A percentile compares a stretch with the other conserved stretches of the same genome.
Conservation (phyloP, 495 filamentous ascomycete species). For the Tuber aestivum region DNA sequence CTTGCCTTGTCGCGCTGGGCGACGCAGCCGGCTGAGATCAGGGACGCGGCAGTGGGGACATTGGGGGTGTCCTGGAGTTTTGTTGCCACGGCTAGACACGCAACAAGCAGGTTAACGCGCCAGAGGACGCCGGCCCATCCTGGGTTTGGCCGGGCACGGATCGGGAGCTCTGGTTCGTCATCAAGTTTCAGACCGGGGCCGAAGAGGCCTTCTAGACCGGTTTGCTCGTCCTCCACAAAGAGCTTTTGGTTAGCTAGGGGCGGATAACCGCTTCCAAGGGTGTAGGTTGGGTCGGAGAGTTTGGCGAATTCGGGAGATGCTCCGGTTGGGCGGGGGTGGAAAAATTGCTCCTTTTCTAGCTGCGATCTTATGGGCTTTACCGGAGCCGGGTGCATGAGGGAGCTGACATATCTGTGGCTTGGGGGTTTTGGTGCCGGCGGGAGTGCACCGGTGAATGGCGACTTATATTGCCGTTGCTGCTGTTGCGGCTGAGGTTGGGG, state of each 20-base stretch:
- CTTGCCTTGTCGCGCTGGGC: background rate
- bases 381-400: constrained; percentile 2
- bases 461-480: constrained; percentile 13
- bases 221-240: constrained; percentile 23
- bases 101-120: background rate
- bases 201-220: constrained; percentile 19
- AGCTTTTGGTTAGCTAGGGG: constrained; percentile 29
- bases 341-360: constrained; percentile 18
- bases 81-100: background rate
- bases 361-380: background rate
- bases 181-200: constrained; percentile 16
- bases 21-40: background rate
- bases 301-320: constrained; percentile 10
- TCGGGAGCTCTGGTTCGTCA: constrained; percentile 17
- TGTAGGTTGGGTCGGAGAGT: background rate
- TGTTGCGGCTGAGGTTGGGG: background rate
- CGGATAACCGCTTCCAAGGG: constrained; percentile 13
- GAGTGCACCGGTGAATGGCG: constrained; percentile 20
- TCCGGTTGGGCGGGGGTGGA: constrained; percentile 10
- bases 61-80: background rate
- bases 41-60: background rate
- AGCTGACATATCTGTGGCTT: constrained; percentile 3
- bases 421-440: constrained; percentile 18
- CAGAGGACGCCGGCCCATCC: background rate
- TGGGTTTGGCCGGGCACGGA: constrained; percentile 9